Base-by-base conservation (phyloP, 306 rosid species). In the Canavalia ensiformis region DNA sequence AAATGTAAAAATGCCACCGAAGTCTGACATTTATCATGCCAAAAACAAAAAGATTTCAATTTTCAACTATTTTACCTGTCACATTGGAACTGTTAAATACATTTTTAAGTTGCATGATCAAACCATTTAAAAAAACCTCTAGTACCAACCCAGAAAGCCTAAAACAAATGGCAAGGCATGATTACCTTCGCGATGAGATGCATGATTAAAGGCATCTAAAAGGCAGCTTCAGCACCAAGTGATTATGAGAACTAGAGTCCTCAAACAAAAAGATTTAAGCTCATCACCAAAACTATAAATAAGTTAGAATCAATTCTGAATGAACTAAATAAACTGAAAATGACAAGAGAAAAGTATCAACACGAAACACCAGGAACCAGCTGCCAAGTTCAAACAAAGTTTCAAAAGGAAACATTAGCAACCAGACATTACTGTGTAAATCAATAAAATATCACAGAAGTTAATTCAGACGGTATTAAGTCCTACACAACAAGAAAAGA, bases 51-150 rank as follows among this genome's bases (percentile, higher is more conserved):
- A 81, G 34, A 57, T 18, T 18, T 18, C 25, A 18, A 0, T 63
- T 84, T 85, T 54, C 83, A 83, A 77, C 75, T 81, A 85, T 77
- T 90, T 75, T 80, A 88, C 90, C 94, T 87, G 94, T 83, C 88
- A 90, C 74, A 76, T 45, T 45, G 73, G 79, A 90, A 84, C 90
- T 88, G 68, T 76, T 84, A 90, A 88, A 86, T 47, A 74, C 31
- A 68, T 11, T 69, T 68, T 56, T 34, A 39, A 56, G 58, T 69
- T 64, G 74, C 52, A 74, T 68, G 47, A 75, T 71, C 52, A 80
- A 62, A 69, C 70, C 34, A 50, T 74, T 68, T 18, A 50, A 47
- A 66, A 49, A 70, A 78, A 68, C 37, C 54, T 73, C 70, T 49
- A 55, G 54, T 71, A 79, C 86, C 88, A 81, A 89, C 87, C 90